These are phyloP conservation scores for Rubroboletus satanas DNA, from an alignment of 768 basidiomycete species.

Conservation along the genomic window DNA sequence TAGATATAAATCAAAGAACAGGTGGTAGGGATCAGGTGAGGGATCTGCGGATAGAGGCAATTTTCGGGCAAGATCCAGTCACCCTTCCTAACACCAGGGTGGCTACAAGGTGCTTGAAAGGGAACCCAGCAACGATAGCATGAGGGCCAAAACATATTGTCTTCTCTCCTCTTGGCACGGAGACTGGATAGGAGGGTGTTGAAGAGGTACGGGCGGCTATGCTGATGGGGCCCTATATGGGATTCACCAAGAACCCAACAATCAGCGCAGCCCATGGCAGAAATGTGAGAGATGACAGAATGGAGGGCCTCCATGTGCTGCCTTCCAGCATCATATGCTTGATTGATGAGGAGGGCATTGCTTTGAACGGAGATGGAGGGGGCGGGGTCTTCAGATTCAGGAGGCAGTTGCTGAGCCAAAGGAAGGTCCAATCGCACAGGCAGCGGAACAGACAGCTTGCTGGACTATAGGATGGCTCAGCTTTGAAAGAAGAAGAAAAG, in stretches of 20 bases:
- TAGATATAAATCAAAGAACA: neutral
- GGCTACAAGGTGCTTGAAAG: slow-evolving; percentile 3
- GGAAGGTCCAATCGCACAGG: no score
- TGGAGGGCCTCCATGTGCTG: neutral
- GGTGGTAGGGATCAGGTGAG: neutral
- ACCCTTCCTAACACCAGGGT: neutral
- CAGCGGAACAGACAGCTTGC: no score
- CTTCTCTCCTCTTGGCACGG: neutral
- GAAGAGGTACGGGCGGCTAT: neutral
- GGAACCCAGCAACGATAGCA: slow-evolving; percentile 8
- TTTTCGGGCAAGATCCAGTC: neutral
- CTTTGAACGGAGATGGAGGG: no score
- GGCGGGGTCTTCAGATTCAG: no score
- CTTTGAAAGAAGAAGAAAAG: no score
- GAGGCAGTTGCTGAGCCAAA: no score
- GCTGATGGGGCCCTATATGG: neutral
- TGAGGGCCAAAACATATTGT: neutral
- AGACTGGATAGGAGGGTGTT: neutral
- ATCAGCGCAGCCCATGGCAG: neutral
- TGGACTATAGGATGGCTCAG: no score
- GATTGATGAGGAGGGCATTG: accelerated
- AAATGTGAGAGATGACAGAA: neutral
- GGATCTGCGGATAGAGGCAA: neutral
- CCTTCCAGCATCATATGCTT: neutral
- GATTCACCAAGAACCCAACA: slow-evolving; percentile 2